Percentiles rank a stretch among this genome's conserved stretches.
These are phyloP conservation scores for Fusarium staphyleae DNA, from an alignment of 2,329 filamentous ascomycete species.

Conservation along the genomic window DNA sequence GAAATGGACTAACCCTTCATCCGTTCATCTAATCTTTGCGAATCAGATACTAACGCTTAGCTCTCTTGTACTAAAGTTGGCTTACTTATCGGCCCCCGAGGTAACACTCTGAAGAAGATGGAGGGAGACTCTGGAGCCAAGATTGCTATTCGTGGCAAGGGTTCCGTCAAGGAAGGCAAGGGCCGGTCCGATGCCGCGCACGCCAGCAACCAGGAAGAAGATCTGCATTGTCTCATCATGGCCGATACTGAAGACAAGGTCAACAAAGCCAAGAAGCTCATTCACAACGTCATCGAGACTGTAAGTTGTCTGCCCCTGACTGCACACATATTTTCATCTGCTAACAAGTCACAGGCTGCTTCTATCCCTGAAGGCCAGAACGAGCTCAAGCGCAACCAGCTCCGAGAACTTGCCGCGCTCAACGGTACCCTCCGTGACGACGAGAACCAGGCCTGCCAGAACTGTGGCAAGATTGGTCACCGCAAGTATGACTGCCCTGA, in stretches of 20 bases:
- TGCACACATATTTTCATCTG: neutral
- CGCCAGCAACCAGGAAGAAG: conserved; percentile 99
- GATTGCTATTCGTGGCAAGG: conserved; percentile 99
- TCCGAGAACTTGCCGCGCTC: conserved; percentile 94
- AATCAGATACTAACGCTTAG: conserved; percentile 87
- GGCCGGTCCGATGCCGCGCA: conserved; percentile 98
- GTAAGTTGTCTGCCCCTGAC: conserved; percentile 61
- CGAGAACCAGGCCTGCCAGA: conserved; percentile 99
- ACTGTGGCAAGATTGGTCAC: conserved; percentile 98
- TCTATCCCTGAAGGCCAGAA: conserved; percentile 99
- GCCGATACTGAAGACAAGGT: conserved; percentile 99
- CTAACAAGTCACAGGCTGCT: conserved; percentile 71
- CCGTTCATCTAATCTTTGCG: conserved; percentile 47
- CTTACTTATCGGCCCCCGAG: conserved; percentile 99
- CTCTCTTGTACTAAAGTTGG: conserved; percentile 91
- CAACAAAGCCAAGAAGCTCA: conserved; percentile 97
- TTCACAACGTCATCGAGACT: conserved; percentile 98
- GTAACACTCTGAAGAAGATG: conserved; percentile 99
- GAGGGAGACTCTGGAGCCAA: conserved; percentile 96
- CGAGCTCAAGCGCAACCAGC: conserved; percentile 97
- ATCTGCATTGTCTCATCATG: conserved; percentile 99
- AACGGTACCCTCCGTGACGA: conserved; percentile 99
- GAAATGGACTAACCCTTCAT: conserved; percentile 42
- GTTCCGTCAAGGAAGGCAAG: conserved; percentile 99
- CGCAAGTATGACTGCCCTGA: conserved; percentile 99